phyloP scores from a whole-genome alignment of 768 basidiomycete genomes.

The Ephemerocybe angulata region DNA sequence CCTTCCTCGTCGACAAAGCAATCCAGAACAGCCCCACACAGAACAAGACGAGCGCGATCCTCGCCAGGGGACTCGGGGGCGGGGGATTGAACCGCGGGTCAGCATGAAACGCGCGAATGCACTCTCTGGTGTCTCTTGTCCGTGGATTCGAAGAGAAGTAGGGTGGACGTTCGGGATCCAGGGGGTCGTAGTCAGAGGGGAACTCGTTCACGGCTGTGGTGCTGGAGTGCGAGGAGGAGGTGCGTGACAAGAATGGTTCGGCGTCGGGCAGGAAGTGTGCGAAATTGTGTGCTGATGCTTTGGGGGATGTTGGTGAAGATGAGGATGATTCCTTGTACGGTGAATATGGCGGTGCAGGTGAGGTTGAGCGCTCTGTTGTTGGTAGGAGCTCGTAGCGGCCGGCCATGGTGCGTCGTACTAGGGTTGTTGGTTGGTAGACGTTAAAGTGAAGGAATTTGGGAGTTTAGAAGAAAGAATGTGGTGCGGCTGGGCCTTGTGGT shows the following conservation, averaged over 20 bases:
- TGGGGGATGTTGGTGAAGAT: no score
- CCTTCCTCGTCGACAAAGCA: slow-evolving; percentile 25
- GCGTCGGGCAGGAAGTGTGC: neutral
- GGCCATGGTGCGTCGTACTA: neutral
- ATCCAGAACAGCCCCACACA: slow-evolving; percentile 35
- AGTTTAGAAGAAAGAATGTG: neutral
- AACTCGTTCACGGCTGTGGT: neutral
- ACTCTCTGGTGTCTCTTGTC: slow-evolving; percentile 1
- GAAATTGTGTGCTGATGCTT: no score
- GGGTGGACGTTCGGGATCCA: neutral
- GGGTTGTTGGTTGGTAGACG: neutral
- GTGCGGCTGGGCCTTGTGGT: neutral
- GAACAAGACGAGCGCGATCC: slow-evolving; percentile 33
- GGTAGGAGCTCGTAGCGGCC: slow-evolving; percentile 3
- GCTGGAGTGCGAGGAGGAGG: neutral
- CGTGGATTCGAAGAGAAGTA: neutral
- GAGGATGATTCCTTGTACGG: neutral
- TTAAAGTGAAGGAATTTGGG: neutral
- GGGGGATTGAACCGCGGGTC: slow-evolving; percentile 36
- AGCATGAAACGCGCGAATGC: slow-evolving; percentile 7
- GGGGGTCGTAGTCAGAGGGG: neutral
- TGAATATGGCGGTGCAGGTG: neutral
- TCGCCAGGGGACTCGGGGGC: slow-evolving; percentile 36
- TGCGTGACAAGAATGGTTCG: neutral
- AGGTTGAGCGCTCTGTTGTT: neutral